Percentiles rank a stretch among this genome's conserved stretches.
phyloP scores from a whole-genome alignment of 1,139 yeast genomes.

The Geotrichum aggregatum region DNA sequence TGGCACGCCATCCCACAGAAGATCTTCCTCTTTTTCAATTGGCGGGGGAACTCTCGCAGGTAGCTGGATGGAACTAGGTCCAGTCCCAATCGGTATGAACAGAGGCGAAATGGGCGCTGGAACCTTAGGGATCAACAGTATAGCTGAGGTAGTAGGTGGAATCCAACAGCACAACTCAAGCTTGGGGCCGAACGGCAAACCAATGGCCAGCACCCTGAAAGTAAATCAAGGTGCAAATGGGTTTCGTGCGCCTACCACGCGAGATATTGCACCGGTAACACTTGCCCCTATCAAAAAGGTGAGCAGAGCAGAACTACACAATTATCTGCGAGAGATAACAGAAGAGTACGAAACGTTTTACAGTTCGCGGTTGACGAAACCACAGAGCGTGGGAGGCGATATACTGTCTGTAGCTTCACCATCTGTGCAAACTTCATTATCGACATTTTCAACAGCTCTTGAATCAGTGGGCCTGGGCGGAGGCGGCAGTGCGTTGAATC shows the following conservation, averaged over 20 bases:
- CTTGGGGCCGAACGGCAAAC: constrained; percentile 46
- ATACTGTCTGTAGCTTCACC: constrained; percentile 8
- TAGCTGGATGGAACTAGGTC: constrained; percentile 14
- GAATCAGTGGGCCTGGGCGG: constrained; percentile 15
- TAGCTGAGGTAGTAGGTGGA: constrained; percentile 60
- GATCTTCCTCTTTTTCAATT: constrained; percentile 12
- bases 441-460: constrained; percentile 12
- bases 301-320: constrained; percentile 45
- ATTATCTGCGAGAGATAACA: constrained; percentile 47
- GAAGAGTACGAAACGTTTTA: constrained; percentile 55
- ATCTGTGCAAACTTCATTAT: constrained; percentile 16
- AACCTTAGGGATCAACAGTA: constrained; percentile 70
- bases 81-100: constrained; percentile 28
- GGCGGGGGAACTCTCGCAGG: background rate
- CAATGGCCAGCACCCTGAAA: constrained; percentile 29
- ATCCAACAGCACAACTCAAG: constrained; percentile 1
- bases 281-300: constrained; percentile 57
- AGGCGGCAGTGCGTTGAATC: constrained; percentile 8
- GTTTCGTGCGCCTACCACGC: constrained; percentile 64
- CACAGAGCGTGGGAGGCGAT: constrained; percentile 1
- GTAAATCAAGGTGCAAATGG: constrained; percentile 29
- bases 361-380: constrained; percentile 28
- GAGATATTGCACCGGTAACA: constrained; percentile 81
- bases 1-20: constrained; percentile 13
- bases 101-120: constrained; percentile 38